phyloP scores from a whole-genome alignment of 73 alveolate species.

The Symbiodinium natans region DNA sequence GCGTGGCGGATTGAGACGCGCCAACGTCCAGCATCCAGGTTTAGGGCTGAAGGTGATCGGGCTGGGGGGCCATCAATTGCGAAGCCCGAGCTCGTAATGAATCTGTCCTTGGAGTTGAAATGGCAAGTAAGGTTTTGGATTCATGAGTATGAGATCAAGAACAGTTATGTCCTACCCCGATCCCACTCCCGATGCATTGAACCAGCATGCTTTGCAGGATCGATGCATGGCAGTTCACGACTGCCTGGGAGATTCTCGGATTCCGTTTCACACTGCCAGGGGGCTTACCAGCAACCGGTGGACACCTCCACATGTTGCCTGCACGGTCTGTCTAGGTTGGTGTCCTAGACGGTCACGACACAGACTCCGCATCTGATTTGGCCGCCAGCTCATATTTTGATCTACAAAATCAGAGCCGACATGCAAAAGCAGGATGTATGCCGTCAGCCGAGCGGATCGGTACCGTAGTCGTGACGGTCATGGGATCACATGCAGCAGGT shows the following conservation, averaged over 20 bases:
- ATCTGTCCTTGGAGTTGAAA: no score
- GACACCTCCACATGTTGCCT: background rate
- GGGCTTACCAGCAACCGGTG: background rate
- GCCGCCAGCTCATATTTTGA: background rate
- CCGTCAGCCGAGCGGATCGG: background rate
- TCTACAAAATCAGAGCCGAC: background rate
- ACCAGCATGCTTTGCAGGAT: no score
- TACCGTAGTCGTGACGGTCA: background rate
- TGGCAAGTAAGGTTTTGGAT: no score
- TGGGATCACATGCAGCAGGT: background rate
- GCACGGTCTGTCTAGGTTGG: constrained; percentile 29
- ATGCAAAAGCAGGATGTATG: background rate
- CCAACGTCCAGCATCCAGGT: no score
- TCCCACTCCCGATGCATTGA: no score
- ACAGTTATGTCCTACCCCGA: no score
- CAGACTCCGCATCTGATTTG: constrained; percentile 92
- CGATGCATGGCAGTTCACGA: constrained; percentile 91
- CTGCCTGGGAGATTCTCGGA: constrained; percentile 13
- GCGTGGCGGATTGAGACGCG: no score
- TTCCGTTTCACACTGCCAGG: constrained; percentile 82
- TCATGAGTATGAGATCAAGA: no score
- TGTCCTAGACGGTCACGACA: constrained; percentile 91
- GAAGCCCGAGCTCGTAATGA: no score
- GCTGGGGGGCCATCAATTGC: no score
- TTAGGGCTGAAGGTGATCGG: no score